Evolutionary conservation across 1,284 basidiomycete species (phyloP).

Genomic region (Trichosporon ovoides): DNA sequence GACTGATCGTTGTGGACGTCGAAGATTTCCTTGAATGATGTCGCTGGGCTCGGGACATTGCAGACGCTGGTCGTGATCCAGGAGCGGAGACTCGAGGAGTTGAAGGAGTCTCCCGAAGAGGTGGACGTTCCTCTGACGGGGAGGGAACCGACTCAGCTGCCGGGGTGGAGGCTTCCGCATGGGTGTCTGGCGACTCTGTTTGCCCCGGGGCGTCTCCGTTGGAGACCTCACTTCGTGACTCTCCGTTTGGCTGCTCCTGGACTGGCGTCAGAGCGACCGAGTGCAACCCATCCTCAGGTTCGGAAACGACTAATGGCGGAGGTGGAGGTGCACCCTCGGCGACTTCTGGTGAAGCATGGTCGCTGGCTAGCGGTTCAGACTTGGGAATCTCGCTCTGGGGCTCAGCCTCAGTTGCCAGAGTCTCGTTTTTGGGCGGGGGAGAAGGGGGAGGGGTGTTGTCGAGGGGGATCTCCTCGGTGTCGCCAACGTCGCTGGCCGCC

Average conservation of each 20-base stretch:
- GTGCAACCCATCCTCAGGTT: background rate
- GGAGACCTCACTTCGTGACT: background rate
- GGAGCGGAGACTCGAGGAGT: background rate
- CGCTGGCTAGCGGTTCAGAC: background rate
- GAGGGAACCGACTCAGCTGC: slow-evolving; percentile 18
- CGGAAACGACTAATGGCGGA: background rate
- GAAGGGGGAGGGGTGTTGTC: background rate
- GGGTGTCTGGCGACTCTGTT: background rate
- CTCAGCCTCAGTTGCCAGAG: background rate
- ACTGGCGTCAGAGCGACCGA: background rate
- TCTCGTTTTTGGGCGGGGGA: background rate
- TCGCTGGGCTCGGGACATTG: slow-evolving; percentile 1
- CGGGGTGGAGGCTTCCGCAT: background rate
- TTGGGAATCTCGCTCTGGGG: background rate
- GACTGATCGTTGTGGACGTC: slow-evolving; percentile 34
- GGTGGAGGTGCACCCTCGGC: background rate
- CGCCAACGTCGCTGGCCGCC: background rate
- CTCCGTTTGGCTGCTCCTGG: background rate
- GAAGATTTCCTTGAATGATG: slow-evolving; percentile 36
- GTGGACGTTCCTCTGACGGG: background rate
- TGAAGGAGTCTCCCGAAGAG: slow-evolving; percentile 6
- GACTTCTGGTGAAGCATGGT: background rate
- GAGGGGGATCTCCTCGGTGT: background rate
- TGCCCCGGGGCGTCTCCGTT: background rate
- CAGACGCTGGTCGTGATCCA: slow-evolving; percentile 25